phyloP scores from a whole-genome alignment of 495 filamentous ascomycete species.

The Annulohypoxylon stygium region DNA sequence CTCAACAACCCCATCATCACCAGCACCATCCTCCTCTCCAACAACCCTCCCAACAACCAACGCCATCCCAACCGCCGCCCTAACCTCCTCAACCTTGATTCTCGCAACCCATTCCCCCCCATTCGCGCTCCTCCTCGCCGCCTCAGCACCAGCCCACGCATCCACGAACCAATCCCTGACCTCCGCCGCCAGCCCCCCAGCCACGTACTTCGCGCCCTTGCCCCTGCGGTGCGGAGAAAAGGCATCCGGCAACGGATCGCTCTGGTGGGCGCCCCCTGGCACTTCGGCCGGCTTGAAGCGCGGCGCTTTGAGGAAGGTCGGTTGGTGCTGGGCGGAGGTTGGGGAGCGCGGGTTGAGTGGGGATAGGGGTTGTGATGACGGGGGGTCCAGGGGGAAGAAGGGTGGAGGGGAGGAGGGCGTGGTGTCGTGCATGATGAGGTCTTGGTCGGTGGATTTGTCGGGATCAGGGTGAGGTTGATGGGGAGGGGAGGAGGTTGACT shows the following conservation, averaged over 20 bases:
- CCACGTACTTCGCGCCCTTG: constrained; percentile 54
- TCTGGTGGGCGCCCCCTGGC: constrained; percentile 31
- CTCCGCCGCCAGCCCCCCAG: constrained; percentile 59
- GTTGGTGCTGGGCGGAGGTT: constrained; percentile 26
- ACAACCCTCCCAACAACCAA: constrained; percentile 50
- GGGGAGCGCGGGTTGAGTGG: not conserved
- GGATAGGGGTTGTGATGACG: not conserved
- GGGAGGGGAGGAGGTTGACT: not conserved
- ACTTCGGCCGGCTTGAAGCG: constrained; percentile 57
- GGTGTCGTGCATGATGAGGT: constrained; percentile 19
- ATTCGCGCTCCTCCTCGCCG: constrained; percentile 6
- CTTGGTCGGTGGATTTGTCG: constrained; percentile 15
- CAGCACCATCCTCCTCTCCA: not conserved
- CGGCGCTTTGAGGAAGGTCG: constrained; percentile 54
- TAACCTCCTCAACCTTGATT: constrained; percentile 52
- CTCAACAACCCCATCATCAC: not conserved
- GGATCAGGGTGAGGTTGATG: not conserved
- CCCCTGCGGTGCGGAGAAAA: constrained; percentile 60
- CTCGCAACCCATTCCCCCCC: constrained; percentile 38
- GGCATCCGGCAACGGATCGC: constrained; percentile 50
- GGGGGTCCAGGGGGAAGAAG: not conserved
- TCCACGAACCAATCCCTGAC: constrained; percentile 63
- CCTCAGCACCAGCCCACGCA: constrained; percentile 50
- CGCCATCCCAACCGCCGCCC: constrained; percentile 65
- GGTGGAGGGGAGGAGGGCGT: not conserved